A percentile compares a stretch with the other conserved stretches of the same genome.
These are phyloP conservation scores for Hypoxylon crocopeplum DNA, from an alignment of 495 filamentous ascomycete species.

Conservation along the genomic window DNA sequence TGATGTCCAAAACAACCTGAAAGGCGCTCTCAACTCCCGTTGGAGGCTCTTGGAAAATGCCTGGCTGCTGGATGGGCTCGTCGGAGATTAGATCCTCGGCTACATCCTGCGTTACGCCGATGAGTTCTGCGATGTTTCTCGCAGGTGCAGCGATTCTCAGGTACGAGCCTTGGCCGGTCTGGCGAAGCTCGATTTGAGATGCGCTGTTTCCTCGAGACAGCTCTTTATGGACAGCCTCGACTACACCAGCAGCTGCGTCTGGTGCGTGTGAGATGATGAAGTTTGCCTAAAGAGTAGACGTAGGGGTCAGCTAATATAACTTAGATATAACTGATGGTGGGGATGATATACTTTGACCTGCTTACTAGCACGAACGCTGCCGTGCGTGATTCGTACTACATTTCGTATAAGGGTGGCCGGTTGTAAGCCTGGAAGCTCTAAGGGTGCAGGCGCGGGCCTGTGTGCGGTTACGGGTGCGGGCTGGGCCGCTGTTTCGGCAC, in stretches of 20 bases:
- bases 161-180: constrained; percentile 7
- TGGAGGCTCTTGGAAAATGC: constrained; percentile 36
- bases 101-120: constrained; percentile 38
- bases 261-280: constrained; percentile 30
- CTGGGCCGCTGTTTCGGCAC: too few relatives aligned
- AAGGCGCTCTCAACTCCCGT: not conserved
- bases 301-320: constrained; percentile 1
- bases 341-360: constrained; percentile 4
- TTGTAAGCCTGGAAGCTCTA: not conserved
- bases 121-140: constrained; percentile 7
- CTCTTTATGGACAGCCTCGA: constrained; percentile 34
- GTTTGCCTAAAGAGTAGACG: constrained; percentile 21
- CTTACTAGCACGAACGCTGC: not conserved
- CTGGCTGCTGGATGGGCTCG: not conserved
- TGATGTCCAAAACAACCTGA: constrained; percentile 18
- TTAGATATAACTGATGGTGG: not conserved
- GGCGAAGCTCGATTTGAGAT: constrained; percentile 13
- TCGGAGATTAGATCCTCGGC: constrained; percentile 33
- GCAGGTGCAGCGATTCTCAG: constrained; percentile 18
- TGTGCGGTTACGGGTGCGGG: too few relatives aligned
- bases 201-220: constrained; percentile 10
- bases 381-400: not conserved
- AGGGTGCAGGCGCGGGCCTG: not conserved
- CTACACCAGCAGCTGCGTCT: constrained; percentile 19
- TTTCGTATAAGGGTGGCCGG: not conserved